Base-by-base conservation (phyloP, 2,329 filamentous ascomycete species). In the Elsinoe arachidis region DNA sequence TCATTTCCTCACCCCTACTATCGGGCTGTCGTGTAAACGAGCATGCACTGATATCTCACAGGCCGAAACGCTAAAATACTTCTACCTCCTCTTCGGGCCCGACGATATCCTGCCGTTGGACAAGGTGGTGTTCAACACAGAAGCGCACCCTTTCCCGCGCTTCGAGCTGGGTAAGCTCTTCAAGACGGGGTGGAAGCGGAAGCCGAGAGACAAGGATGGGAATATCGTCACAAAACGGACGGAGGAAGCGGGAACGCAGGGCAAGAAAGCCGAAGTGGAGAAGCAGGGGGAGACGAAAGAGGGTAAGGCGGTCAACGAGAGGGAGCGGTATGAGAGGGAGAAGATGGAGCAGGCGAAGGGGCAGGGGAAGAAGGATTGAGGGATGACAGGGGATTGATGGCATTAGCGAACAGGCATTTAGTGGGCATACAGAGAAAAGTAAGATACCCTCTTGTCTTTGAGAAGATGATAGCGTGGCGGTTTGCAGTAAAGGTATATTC, bases 41-140 rank as follows among this genome's bases (percentile, higher is more conserved):
- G 35, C 41, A 52, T 56, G 17, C 53, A 37, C 38, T 58, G 43
- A 57, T 38, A 9, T 35, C 9, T 10, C n/a, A 30, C 59, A 90
- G 87, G 91, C 93, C 47, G 93, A 99, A 75, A 99, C 93, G 19
- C 78, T 99, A 44, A 99, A 99, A 74, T 99, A 99, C 70, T 87
- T 99, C 70, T 99, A 96, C 71, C 82, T 99, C 39, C 79, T 99
- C 34, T 99, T 99, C 74, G 91, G 89, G 2, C 84, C 88, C 3
- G 78, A 86, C 62, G 88, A 95, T 60, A 73, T 96, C 37, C 76
- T 97, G 41, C 90, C 91, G 1, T 78, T 99, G 33, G 87, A 93
- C 64, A 82, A 91, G 65, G 79, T 96, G 23, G 90, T 99, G 38
- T 84, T 97, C 68, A 99, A 99, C 71, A 99, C 93, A 1, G 93